Evolutionary conservation across 805 yeast genomes (phyloP).

Genomic region (Wickerhamomyces bisporus): DNA sequence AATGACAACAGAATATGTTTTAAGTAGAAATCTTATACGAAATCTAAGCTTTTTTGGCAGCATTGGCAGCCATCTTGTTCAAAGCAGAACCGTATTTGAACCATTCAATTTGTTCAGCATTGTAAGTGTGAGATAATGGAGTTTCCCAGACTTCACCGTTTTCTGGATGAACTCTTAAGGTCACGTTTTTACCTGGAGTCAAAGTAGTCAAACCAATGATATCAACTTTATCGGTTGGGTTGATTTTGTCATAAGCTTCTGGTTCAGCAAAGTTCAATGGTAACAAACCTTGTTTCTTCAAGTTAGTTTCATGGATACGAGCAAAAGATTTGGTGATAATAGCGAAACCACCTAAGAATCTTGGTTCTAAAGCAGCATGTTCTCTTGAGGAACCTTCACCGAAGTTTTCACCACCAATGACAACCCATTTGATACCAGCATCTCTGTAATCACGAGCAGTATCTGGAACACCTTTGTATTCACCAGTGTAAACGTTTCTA

Average conservation of each 20-base stretch:
- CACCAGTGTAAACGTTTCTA: constrained; percentile 88
- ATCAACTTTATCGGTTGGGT: constrained; percentile 86
- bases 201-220: constrained; percentile 76
- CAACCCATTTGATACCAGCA: constrained; percentile 91
- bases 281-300: constrained; percentile 98
- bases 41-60: constrained; percentile 12
- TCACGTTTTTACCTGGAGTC: constrained; percentile 90
- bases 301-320: constrained; percentile 98
- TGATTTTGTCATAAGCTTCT: constrained; percentile 89
- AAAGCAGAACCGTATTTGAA: constrained; percentile 98
- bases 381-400: constrained; percentile 99
- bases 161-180: constrained; percentile 65
- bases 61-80: constrained; percentile 76
- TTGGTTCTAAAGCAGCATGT: constrained; percentile 99
- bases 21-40: too few relatives aligned
- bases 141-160: constrained; percentile 84
- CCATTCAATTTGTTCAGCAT: constrained; percentile 96
- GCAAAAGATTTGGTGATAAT: constrained; percentile 97
- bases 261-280: constrained; percentile 91
- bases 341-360: constrained; percentile 97
- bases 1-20: too few relatives aligned
- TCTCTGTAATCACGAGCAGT: constrained; percentile 94
- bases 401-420: constrained; percentile 96
- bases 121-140: constrained; percentile 93
- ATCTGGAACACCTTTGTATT: constrained; percentile 93